Base-by-base conservation (phyloP, 768 basidiomycete species). In the Lactarius trivialis region DNA sequence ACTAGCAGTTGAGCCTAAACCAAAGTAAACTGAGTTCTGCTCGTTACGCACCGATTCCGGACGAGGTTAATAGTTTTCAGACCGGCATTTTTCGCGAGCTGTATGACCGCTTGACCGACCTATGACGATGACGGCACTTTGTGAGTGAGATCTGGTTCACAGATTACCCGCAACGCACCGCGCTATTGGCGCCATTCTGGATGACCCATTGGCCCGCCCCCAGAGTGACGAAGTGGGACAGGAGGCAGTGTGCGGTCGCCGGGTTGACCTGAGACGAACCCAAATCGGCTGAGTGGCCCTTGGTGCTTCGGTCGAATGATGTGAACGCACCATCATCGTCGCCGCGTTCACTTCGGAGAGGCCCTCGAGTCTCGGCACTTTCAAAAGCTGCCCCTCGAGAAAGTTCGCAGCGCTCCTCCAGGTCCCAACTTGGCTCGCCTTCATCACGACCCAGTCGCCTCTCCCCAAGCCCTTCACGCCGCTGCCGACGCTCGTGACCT, bases 61-160 rank as follows among this genome's bases (percentile, higher is more conserved):
- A 95, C 82, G 64, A 94, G 80, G 69, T 94, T 94, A 68, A 94
- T 81, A 1, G 91, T 93, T 43, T 85, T 86, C 45, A 91, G 60
- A 7, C 88, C 86, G 54, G 77, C 79, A 17, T 81, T 77, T 33
- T 81, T 84, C n/a, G 91, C 90, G 41, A 95, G 86, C 67, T 93
- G 91, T 54, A 93, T 90, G 26, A 93, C 88, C 0, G 85, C 85
- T 76, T 93, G 89, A 14, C 92, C 92, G 15, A 89, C 87, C 86
- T 88, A 55, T 32, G 53, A 48, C 24, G 21, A 54, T 5, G 59
- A 45, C 0, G 49, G 17, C 39, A 33, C 39, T 26, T 36, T 30
- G n/a, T 21, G 30, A 43, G 19, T 33, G 60, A 58, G 49, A 58
- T 37, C 39, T 15, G 8, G 65, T 43, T 34, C 36, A n/a, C 45